Base-by-base conservation (phyloP, 2,329 filamentous ascomycete species). In the Colletotrichum truncatum region DNA sequence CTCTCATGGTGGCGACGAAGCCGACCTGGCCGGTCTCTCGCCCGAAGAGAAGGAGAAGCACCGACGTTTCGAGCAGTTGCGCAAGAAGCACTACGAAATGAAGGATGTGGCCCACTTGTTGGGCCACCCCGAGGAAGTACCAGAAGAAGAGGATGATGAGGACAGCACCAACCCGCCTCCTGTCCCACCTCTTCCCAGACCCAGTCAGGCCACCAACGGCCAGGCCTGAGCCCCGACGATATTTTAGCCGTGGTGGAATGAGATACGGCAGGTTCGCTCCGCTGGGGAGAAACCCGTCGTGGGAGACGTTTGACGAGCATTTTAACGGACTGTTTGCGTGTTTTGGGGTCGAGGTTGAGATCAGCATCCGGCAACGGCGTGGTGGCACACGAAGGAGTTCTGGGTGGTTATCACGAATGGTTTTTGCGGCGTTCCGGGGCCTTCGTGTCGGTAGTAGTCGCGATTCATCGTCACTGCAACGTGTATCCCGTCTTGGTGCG, bases 41-140 rank as follows among this genome's bases (percentile, higher is more conserved):
- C 80, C 85, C 41, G 93, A 97, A 77, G 94, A 97, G 76, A 84
- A 84, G 67, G 93, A 96, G 82, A 98, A 98, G 84, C 96, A 99
- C 79, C 88, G 87, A 75, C 89, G 92, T 76, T 99, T 99, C 77
- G 94, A 98, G 81, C 85, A 93, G 81, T 86, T 93, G 83, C 88
- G 96, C 74, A 98, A 96, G 89, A 95, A 90, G 83, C 96, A 99
- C 80, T 99, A 99, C 80, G 96, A 99, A 85, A 99, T 99, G 96
- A 93, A 89, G 81, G 92, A 96, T 74, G 94, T 98, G 64, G 97
- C 96, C 73, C 88, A 90, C 73, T 81, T 98, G 56, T 87, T 99
- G 69, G 94, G 93, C 12, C 91, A 93, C 73, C 89, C 91, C 4
- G 90, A 92, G 73, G 82, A 87, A 4, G 72, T 91, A 48, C 87